Conservation (phyloP, 495 filamentous ascomycete genomes). For the Annulohypoxylon maeteangense region DNA sequence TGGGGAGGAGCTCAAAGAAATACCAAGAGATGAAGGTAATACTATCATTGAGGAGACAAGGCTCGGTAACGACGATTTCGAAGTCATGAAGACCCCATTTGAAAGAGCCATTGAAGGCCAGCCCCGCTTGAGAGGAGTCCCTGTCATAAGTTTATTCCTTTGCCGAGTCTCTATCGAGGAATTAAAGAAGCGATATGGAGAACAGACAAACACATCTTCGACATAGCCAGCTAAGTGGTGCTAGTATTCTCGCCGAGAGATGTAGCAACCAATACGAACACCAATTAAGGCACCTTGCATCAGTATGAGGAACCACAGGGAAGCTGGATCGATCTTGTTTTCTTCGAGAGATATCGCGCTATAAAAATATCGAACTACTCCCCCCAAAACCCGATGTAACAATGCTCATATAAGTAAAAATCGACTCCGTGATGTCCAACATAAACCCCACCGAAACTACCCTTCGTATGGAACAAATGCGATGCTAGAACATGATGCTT, state of each 20-base stretch:
- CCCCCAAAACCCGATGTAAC: neutral
- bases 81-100: conserved; percentile 63
- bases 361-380: conserved; percentile 6
- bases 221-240: neutral
- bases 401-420: conserved; percentile 12
- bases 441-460: conserved; percentile 33
- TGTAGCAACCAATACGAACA: neutral
- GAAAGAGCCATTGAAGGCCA: conserved; percentile 53
- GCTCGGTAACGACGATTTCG: conserved; percentile 59
- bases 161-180: conserved; percentile 64
- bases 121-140: conserved; percentile 44
- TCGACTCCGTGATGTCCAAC: conserved; percentile 26
- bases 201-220: conserved; percentile 39
- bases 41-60: conserved; percentile 55
- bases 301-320: neutral
- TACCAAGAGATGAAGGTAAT: conserved; percentile 34
- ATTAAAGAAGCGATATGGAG: conserved; percentile 51
- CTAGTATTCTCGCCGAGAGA: neutral
- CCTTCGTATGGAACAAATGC: conserved; percentile 26
- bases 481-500: conserved; percentile 18
- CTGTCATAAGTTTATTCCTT: conserved; percentile 69
- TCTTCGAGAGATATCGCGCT: conserved; percentile 4
- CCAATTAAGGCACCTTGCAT: conserved; percentile 11
- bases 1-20: conserved; percentile 36
- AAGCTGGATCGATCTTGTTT: neutral